Evolutionary conservation across 78 protist species (phyloP).

Genomic region (Guillardia theta): DNA sequence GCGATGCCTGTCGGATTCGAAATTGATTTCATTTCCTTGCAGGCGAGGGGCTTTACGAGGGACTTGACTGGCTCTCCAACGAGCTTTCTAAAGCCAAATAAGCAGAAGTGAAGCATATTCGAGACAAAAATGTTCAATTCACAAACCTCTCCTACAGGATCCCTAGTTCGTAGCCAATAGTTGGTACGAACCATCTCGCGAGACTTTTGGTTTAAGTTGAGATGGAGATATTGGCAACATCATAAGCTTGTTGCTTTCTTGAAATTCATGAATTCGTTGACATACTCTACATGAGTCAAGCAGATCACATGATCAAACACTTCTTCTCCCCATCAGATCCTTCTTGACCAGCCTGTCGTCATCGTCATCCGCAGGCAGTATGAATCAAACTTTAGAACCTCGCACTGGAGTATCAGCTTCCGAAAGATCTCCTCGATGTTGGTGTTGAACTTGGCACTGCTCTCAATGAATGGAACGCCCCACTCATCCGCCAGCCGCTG

Average conservation of each 20-base stretch:
- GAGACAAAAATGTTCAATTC: no score
- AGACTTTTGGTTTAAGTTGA: no score
- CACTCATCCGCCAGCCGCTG: background rate
- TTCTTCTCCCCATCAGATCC: background rate
- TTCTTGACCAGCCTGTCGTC: background rate
- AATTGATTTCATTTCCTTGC: no score
- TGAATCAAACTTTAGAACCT: background rate
- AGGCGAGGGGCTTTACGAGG: constrained; percentile 47
- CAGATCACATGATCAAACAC: background rate
- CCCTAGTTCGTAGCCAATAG: no score
- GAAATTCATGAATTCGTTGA: no score
- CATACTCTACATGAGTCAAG: no score
- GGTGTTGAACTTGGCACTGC: background rate
- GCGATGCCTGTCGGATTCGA: no score
- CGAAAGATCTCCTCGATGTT: background rate
- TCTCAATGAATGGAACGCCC: background rate
- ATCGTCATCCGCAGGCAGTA: background rate
- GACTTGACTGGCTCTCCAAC: background rate
- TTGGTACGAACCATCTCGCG: no score
- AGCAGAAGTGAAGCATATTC: no score
- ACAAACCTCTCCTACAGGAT: no score
- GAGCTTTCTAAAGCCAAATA: background rate
- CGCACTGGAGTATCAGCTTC: background rate
- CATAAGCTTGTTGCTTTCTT: no score
- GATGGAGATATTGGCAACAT: no score